phyloP scores from a whole-genome alignment of 345 rosid species.

The Pistacia vera region DNA sequence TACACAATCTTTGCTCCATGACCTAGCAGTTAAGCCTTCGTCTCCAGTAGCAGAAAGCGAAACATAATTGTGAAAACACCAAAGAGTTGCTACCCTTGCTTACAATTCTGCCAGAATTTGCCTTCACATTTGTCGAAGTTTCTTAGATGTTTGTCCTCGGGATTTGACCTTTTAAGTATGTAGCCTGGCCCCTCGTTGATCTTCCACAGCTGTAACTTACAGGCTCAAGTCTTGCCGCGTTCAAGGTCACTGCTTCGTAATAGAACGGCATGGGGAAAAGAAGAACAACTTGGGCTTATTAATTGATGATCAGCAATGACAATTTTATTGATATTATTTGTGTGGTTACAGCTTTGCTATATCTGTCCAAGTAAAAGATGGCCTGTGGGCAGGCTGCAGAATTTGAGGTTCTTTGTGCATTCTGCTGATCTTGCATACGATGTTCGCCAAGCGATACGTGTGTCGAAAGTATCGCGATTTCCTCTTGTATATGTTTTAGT shows the following conservation, averaged over 20 bases:
- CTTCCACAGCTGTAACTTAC: not conserved
- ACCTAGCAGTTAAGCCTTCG: constrained; percentile 38
- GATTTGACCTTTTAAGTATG: not conserved
- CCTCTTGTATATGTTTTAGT: not conserved
- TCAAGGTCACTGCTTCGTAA: not conserved
- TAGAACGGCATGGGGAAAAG: not conserved
- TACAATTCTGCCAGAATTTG: not conserved
- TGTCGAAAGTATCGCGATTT: not conserved
- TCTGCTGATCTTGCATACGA: not conserved
- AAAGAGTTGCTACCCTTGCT: not conserved
- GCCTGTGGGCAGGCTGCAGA: not conserved
- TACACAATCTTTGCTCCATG: constrained; percentile 50
- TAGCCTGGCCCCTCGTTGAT: not conserved
- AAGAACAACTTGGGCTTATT: not conserved
- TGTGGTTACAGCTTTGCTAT: not conserved
- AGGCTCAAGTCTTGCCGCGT: not conserved
- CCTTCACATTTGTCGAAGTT: not conserved
- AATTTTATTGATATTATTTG: not conserved
- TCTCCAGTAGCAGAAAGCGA: constrained; percentile 24
- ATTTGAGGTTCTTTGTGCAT: not conserved
- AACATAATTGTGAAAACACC: constrained; percentile 11
- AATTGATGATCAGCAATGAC: not conserved
- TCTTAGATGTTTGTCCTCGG: not conserved
- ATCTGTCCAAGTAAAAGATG: not conserved
- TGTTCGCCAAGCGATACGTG: not conserved